phyloP scores from a whole-genome alignment of 2,329 filamentous ascomycete species.

The Ilyonectria sp. region DNA sequence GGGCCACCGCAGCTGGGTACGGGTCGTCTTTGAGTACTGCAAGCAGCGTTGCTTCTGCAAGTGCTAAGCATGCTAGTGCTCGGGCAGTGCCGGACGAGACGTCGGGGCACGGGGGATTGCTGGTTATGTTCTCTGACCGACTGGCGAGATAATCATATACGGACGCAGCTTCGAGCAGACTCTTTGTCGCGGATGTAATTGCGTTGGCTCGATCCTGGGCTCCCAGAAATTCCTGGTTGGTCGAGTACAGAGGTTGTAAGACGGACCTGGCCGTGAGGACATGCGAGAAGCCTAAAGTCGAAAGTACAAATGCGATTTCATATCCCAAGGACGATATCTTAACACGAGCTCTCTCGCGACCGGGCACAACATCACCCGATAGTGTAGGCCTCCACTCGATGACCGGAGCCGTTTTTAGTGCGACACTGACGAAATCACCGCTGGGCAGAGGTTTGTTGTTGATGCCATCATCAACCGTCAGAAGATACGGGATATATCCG shows the following conservation, averaged over 20 bases:
- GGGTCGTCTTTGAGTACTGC: conserved; percentile 96
- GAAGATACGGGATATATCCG: conserved; percentile 86
- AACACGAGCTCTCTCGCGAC: conserved; percentile 76
- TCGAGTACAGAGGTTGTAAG: conserved; percentile 81
- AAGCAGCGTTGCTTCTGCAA: conserved; percentile 91
- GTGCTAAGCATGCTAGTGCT: conserved; percentile 75
- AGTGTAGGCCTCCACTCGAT: conserved; percentile 91
- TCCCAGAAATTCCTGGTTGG: conserved; percentile 72
- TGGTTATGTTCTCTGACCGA: conserved; percentile 63
- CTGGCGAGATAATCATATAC: conserved; percentile 81
- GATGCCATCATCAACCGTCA: conserved; percentile 83
- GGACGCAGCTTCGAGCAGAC: conserved; percentile 83
- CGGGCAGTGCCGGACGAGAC: conserved; percentile 67
- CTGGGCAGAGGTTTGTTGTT: conserved; percentile 59
- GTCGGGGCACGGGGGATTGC: conserved; percentile 65
- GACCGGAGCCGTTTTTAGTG: conserved; percentile 72
- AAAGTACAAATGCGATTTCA: conserved; percentile 85
- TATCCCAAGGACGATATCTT: conserved; percentile 83
- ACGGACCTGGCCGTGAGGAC: conserved; percentile 80
- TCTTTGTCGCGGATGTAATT: conserved; percentile 81
- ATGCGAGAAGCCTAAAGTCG: conserved; percentile 82
- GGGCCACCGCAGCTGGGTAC: conserved; percentile 86
- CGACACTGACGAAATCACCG: conserved; percentile 77
- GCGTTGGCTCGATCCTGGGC: conserved; percentile 78
- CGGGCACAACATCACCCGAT: conserved; percentile 73